Evolutionary conservation across 1,284 basidiomycete species (phyloP), one percentile per base, ranked within the genome.

Genomic region (Ganoderma resinaceum): DNA sequence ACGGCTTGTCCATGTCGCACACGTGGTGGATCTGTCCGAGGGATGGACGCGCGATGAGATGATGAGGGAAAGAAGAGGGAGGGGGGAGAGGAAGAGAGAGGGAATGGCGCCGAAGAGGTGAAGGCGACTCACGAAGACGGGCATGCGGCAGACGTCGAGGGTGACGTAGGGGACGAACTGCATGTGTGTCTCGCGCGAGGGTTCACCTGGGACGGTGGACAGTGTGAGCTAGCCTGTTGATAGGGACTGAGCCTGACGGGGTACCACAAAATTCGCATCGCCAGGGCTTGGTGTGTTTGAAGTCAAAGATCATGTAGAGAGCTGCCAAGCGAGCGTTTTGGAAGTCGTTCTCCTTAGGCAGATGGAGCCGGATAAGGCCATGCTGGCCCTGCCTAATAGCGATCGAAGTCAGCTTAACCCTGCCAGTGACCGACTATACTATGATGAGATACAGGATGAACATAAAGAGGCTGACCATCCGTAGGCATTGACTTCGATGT

Each of bases 231-330:
- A 18, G 26, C 43, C 46, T 14, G 9, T 26, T 26, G 46, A 12
- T 37, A 35, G 9, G 12, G 5, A 12, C 23, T 18, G 18, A 2
- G 35, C 3, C n/a, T 2, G 35, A 29, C 5, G 12, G 26, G 63
- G 11, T 38, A 68, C 67, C 52, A 46, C 67, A 71, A 46, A 68
- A 67, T 18, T 68, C 65, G 62, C 70, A 71, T 23, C 55, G 26
- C 70, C 70, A 71, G 6, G 46, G 40, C n/a, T 64, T 62, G 6
- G 70, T 66, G 40, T 71, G 67, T 65, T 69, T 71, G 29, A 69
- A 46, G 49, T 66, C 65, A 23, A 62, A 57, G 37, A 63, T 42
- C 57, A 71, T 66, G n/a, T 42, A 55, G 23, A 66, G 57, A 20
- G 63, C 40, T 11, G 70, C 62, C 16, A 63, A 12, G 16, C 63